Evolutionary conservation across 2,329 filamentous ascomycete genomes (phyloP).

Genomic region (Talaromyces sp.): DNA sequence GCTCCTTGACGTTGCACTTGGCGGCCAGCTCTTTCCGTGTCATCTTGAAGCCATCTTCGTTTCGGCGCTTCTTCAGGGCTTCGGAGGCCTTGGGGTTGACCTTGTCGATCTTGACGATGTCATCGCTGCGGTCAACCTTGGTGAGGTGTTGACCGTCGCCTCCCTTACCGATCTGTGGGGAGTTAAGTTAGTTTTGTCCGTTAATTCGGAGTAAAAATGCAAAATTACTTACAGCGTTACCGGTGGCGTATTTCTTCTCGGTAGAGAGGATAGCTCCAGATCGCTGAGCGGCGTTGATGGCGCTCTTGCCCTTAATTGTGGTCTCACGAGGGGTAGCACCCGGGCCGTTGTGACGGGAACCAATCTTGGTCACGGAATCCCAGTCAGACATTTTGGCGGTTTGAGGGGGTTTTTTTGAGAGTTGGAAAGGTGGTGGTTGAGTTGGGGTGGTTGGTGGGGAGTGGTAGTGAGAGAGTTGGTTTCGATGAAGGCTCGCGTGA

Average conservation of each 20-base stretch:
- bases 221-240: slow-evolving; percentile 71
- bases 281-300: slow-evolving; percentile 88
- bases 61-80: slow-evolving; percentile 78
- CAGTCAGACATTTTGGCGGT: slow-evolving; percentile 70
- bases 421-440: background rate
- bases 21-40: slow-evolving; percentile 86
- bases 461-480: slow-evolving; percentile 13
- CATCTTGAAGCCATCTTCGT: slow-evolving; percentile 88
- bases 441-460: slow-evolving; percentile 2
- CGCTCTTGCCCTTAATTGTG: slow-evolving; percentile 79
- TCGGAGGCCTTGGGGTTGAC: slow-evolving; percentile 79
- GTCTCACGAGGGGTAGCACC: slow-evolving; percentile 74
- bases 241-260: slow-evolving; percentile 85
- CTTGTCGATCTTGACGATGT: slow-evolving; percentile 96
- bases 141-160: slow-evolving; percentile 91
- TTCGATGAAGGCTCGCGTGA: slow-evolving; percentile 34
- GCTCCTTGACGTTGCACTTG: slow-evolving; percentile 82
- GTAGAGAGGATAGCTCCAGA: slow-evolving; percentile 75
- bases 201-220: background rate
- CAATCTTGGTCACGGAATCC: slow-evolving; percentile 90
- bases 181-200: slow-evolving; percentile 12
- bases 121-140: slow-evolving; percentile 95
- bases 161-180: slow-evolving; percentile 45
- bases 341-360: slow-evolving; percentile 72
- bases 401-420: background rate